phyloP scores from a whole-genome alignment of 2,329 filamentous ascomycete species.

The Diplodia scrobiculata region DNA sequence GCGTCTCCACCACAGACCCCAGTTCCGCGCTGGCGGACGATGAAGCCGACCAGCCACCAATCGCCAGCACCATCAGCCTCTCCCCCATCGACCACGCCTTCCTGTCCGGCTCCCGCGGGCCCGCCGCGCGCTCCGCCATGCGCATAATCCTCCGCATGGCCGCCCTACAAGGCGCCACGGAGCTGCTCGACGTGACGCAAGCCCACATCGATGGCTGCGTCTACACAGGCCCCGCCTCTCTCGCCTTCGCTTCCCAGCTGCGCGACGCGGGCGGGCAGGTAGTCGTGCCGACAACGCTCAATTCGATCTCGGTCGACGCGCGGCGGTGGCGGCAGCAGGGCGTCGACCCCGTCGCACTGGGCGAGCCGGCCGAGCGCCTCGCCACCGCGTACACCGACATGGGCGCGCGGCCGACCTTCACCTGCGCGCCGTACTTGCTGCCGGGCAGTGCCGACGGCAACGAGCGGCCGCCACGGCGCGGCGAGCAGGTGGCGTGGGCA shows the following conservation, averaged over 20 bases:
- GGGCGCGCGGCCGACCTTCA: constrained; percentile 49
- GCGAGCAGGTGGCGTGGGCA: constrained; percentile 50
- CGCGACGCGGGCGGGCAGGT: not conserved
- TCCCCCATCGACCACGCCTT: constrained; percentile 36
- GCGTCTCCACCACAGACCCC: not conserved
- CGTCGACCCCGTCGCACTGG: constrained; percentile 38
- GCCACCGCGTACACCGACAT: constrained; percentile 47
- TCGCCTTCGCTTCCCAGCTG: not conserved
- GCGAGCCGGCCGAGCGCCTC: constrained; percentile 40
- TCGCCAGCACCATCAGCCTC: not conserved
- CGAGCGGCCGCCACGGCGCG: constrained; percentile 31
- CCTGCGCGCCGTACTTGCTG: constrained; percentile 51
- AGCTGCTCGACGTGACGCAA: constrained; percentile 46
- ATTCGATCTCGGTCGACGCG: constrained; percentile 51
- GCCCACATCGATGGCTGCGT: constrained; percentile 50
- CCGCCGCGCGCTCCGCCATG: constrained; percentile 45
- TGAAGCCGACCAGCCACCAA: not conserved
- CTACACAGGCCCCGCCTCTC: constrained; percentile 38
- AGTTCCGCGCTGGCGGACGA: not conserved
- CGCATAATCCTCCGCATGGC: constrained; percentile 46
- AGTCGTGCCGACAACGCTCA: constrained; percentile 38
- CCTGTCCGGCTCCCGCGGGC: constrained; percentile 33
- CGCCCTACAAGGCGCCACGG: constrained; percentile 39
- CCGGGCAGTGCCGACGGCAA: constrained; percentile 28
- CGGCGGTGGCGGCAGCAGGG: constrained; percentile 46